Evolutionary conservation across 2,329 filamentous ascomycete species (phyloP).

Genomic region (Keithomyces neogunnii): DNA sequence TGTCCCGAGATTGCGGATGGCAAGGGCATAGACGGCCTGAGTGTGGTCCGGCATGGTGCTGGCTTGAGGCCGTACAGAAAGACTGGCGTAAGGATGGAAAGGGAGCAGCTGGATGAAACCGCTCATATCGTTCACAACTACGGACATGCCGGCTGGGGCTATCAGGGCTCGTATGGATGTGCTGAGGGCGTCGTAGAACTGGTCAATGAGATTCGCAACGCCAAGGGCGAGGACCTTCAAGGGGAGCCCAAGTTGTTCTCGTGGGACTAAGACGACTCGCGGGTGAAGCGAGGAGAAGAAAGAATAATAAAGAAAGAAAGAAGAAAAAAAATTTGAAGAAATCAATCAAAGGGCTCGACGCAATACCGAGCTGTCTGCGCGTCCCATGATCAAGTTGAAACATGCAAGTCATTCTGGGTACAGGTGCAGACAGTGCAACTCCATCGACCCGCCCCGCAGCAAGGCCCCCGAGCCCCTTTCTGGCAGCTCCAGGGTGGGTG

Average conservation of each 20-base stretch:
- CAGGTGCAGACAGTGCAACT: too few species aligned
- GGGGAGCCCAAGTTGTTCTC: slow-evolving; percentile 22
- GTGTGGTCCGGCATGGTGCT: slow-evolving; percentile 73
- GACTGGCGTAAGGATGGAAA: slow-evolving; percentile 68
- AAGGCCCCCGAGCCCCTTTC: not conserved
- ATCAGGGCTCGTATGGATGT: slow-evolving; percentile 61
- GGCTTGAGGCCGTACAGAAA: slow-evolving; percentile 69
- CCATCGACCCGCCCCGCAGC: too few species aligned
- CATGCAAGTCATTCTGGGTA: not conserved
- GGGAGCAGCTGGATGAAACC: slow-evolving; percentile 37
- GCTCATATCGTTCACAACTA: slow-evolving; percentile 71
- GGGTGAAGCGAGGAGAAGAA: too few species aligned
- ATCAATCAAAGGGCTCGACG: too few species aligned
- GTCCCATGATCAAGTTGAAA: too few species aligned
- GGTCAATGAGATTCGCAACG: slow-evolving; percentile 49
- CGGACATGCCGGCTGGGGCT: slow-evolving; percentile 74
- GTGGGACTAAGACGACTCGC: slow-evolving; percentile 7
- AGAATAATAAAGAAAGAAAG: too few species aligned
- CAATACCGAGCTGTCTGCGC: too few species aligned
- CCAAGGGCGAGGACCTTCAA: slow-evolving; percentile 18
- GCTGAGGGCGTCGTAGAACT: slow-evolving; percentile 57
- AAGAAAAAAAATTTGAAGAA: too few species aligned
- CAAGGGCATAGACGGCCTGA: slow-evolving; percentile 62
- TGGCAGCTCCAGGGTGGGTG: slow-evolving; percentile 8
- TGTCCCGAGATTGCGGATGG: slow-evolving; percentile 57